Conservation (phyloP, 192 early-diverging fungal species). For the Coemansia sp. region DNA sequence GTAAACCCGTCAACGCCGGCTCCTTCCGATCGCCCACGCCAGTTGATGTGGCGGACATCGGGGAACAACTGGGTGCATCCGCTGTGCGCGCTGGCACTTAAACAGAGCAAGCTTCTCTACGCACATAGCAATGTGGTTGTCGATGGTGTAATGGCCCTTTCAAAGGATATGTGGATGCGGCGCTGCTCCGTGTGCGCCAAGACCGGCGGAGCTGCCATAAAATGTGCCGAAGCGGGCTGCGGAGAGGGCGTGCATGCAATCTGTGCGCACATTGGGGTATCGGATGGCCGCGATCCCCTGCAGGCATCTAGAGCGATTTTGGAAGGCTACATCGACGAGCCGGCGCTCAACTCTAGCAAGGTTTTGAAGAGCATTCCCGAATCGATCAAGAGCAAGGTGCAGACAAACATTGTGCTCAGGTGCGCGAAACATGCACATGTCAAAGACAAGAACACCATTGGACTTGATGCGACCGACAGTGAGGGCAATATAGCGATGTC, state of each 20-base stretch:
- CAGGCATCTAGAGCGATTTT: neutral
- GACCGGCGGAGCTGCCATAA: conserved; percentile 21
- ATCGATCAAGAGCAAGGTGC: conserved; percentile 7
- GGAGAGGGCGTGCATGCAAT: conserved; percentile 25
- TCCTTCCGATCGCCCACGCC: conserved; percentile 16
- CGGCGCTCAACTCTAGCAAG: neutral
- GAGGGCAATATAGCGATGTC: conserved; percentile 15
- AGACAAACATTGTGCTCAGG: conserved; percentile 2
- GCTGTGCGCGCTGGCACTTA: conserved; percentile 63
- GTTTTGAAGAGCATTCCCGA: conserved; percentile 3
- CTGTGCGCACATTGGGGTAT: conserved; percentile 15
- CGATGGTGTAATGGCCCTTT: conserved; percentile 24
- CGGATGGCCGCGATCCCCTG: neutral
- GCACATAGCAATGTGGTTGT: conserved; percentile 36
- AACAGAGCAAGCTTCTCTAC: conserved; percentile 53
- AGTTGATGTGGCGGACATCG: conserved; percentile 66
- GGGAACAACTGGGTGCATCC: conserved; percentile 80
- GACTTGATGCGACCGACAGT: conserved; percentile 16
- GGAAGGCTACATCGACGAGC: neutral
- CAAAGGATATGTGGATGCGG: conserved; percentile 32
- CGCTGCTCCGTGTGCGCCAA: conserved; percentile 26
- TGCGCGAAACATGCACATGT: conserved; percentile 18
- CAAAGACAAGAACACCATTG: conserved; percentile 2
- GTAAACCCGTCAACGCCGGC: neutral
- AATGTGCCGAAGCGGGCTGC: conserved; percentile 20